These are phyloP conservation scores for Zygosaccharomyces pseudobailii DNA, from an alignment of 1,139 yeast genomes.

Conservation along the genomic window DNA sequence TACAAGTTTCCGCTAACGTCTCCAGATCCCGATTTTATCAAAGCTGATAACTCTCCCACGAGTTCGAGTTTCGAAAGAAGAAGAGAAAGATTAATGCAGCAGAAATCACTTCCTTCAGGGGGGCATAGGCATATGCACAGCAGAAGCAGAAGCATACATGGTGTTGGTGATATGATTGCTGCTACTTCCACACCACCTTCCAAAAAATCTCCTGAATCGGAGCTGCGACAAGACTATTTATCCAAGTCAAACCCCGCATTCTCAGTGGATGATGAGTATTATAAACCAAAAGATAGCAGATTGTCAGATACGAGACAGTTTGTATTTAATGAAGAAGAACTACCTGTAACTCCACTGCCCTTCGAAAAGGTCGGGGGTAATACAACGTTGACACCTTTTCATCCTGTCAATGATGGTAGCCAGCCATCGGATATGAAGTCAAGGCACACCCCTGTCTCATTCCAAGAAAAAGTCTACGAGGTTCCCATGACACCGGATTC, in stretches of 20 bases:
- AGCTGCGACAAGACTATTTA: conserved; percentile 12
- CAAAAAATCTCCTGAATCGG: conserved; percentile 22
- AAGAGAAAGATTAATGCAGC: conserved; percentile 18
- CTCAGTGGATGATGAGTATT: background rate
- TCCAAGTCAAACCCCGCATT: background rate
- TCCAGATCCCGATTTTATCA: conserved; percentile 12
- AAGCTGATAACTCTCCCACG: conserved; percentile 14
- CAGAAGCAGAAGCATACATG: conserved; percentile 28
- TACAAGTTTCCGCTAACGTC: conserved; percentile 24
- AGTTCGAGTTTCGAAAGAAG: conserved; percentile 20
- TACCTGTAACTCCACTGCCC: background rate
- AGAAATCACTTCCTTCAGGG: conserved; percentile 11
- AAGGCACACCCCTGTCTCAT: background rate
- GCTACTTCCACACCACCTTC: conserved; percentile 14
- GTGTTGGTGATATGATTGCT: conserved; percentile 12
- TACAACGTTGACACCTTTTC: background rate
- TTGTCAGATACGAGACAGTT: background rate
- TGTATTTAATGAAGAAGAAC: background rate
- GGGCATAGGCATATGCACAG: conserved; percentile 25
- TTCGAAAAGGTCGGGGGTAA: background rate
- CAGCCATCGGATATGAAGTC: background rate
- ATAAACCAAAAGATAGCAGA: background rate
- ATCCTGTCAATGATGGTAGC: background rate
- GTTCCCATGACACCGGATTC: conserved; percentile 1
- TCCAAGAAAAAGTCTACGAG: background rate